A percentile compares a stretch with the other conserved stretches of the same genome.
These are phyloP conservation scores for Chlorella variabilis DNA, from an alignment of 163 green algal genomes.

Conservation along the genomic window DNA sequence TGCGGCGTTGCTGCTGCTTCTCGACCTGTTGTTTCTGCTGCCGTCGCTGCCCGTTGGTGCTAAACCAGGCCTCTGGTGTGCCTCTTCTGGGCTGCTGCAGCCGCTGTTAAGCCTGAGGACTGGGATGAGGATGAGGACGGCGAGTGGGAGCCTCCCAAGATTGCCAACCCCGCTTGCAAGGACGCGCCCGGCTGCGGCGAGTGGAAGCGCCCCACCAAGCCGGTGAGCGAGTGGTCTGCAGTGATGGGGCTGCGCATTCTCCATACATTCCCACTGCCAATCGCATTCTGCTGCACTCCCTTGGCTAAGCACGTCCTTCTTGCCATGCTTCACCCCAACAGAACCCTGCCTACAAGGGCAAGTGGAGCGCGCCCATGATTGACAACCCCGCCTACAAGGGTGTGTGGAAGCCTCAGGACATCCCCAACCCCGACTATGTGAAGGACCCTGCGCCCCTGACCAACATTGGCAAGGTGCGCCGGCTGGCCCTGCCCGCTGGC, in stretches of 20 bases:
- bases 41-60: too few species aligned
- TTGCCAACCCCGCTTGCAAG: slow-evolving; percentile 74
- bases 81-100: too few species aligned
- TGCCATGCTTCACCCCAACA: too few species aligned
- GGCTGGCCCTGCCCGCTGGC: neutral
- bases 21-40: too few species aligned
- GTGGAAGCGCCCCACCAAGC: slow-evolving; percentile 81
- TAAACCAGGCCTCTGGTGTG: too few species aligned
- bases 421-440: slow-evolving; percentile 90
- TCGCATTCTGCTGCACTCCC: too few species aligned
- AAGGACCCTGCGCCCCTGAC: slow-evolving; percentile 73
- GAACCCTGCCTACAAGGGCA: slow-evolving; percentile 85
- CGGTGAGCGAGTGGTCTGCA: slow-evolving; percentile 2
- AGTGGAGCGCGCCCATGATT: slow-evolving; percentile 82
- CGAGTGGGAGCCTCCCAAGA: slow-evolving; percentile 79
- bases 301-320: too few species aligned
- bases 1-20: too few species aligned
- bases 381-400: slow-evolving; percentile 95
- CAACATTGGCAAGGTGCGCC: slow-evolving; percentile 63
- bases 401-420: slow-evolving; percentile 60
- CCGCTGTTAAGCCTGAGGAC: slow-evolving; percentile 83
- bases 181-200: slow-evolving; percentile 81
- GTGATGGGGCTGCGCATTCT: too few species aligned
- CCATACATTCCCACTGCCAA: too few species aligned
- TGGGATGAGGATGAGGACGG: slow-evolving; percentile 94